Evolutionary conservation across 176 grass and related monocot genomes (phyloP), one percentile per base, ranked within the genome.

Genomic region (Saccharum spontaneum): DNA sequence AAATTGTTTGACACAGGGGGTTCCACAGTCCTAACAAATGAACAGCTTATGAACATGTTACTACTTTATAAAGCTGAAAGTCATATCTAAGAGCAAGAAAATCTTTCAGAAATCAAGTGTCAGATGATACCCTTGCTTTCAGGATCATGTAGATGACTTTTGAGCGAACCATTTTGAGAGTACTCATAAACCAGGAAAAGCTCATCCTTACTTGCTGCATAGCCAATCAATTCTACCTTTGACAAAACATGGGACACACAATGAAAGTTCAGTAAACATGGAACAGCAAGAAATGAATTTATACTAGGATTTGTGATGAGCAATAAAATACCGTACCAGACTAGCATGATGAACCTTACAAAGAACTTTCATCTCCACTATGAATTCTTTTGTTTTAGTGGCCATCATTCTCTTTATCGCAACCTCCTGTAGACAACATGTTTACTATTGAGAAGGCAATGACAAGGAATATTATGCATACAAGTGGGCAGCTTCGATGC

Each of bases 201-300:
- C 54, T 99, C 97, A 34, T 99, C 97, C 91, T 94, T 88, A 66
- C 88, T 94, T 75, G 90, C 90, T 86, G 97, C 93, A 87, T 96
- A 99, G 76, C 97, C 97, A 89, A 94, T 96, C 97, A 99, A 92
- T 84, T 99, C 97, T 99, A 99, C 97, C 97, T 99, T 95, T 96
- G 90, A 96, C 75, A 92, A 96, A 95, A 91, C 86, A 89, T 73
- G 83, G 79, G 70, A 79, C 72, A 83, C 59, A 80, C 45, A 86
- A 86, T 70, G n/a, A 70, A 83, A 88, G 64, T 84, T 84, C 43
- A 83, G 67, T 76, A 87, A 65, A 87, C 40, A 82, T 38, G 46
- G 15, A 45, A 37, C 17, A 64, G 3, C 24, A 48, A 69, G 26
- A n/a, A 26, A 78, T 38, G 44, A 34, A 46, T 74, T 49, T 86